phyloP scores from a whole-genome alignment of 768 basidiomycete genomes.

The Leccinellum rugosiceps region DNA sequence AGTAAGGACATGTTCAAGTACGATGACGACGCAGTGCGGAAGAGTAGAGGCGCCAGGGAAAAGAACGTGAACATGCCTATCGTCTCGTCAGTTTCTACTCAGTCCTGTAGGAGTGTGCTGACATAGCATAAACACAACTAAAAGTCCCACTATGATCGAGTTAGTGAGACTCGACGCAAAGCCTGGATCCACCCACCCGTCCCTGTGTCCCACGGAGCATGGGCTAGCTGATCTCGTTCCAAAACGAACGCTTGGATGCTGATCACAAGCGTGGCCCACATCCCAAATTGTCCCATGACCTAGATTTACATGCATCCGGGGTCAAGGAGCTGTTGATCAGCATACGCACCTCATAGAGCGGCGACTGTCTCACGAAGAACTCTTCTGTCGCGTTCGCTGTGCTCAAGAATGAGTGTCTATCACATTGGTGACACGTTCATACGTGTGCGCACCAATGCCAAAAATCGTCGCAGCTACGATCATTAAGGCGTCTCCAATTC shows the following conservation, averaged over 20 bases:
- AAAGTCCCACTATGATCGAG: conserved; percentile 41
- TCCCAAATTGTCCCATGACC: conserved; percentile 82
- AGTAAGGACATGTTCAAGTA: conserved; percentile 82
- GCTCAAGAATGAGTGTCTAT: conserved; percentile 1
- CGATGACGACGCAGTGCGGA: conserved; percentile 79
- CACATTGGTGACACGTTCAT: neutral
- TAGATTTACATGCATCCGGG: conserved; percentile 15
- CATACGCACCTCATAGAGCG: conserved; percentile 64
- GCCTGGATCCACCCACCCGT: conserved; percentile 47
- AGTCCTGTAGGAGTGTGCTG: neutral
- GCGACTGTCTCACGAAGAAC: conserved; percentile 75
- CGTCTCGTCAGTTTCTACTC: neutral
- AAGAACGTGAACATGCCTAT: conserved; percentile 77
- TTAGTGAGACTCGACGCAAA: conserved; percentile 34
- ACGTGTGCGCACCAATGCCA: conserved; percentile 63
- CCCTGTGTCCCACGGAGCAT: conserved; percentile 65
- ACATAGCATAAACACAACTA: conserved; percentile 45
- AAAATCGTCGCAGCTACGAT: conserved; percentile 81
- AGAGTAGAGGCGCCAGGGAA: conserved; percentile 77
- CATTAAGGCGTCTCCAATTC: conserved; percentile 82
- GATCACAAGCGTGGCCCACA: conserved; percentile 78
- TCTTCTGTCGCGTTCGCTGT: conserved; percentile 87
- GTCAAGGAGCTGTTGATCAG: neutral
- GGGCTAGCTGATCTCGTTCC: conserved; percentile 61
- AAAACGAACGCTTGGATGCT: conserved; percentile 70